Evolutionary conservation across 768 basidiomycete genomes (phyloP), one percentile per base, ranked within the genome.

Genomic region (Boletus fagicola): DNA sequence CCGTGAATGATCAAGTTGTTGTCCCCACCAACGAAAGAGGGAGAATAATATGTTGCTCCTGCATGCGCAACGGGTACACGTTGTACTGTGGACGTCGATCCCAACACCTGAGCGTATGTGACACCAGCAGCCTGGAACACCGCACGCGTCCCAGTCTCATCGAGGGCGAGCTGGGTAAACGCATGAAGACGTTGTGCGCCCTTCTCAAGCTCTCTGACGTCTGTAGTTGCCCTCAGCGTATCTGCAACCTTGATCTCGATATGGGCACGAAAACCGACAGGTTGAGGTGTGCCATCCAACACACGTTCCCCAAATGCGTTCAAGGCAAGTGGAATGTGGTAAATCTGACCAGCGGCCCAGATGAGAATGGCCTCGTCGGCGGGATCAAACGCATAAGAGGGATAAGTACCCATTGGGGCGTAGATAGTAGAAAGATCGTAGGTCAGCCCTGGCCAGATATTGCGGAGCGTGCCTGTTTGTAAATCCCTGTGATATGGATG

Each of bases 371-470:
- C 68, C 22, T 63, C 60, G 24, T 68, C 64, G 30, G 58, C 64
- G 8, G 68, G 56, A 57, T 59, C 54, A 65, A 90, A 90, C 10
- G 87, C 78, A 64, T 87, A 90, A 1, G 86, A 84, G 0, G 88
- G 88, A 62, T 90, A 90, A 40, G 88, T 90, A 12, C 87, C 86
- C 86, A 89, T 89, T 0, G 88, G 88, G 15, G 87, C 85, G 10
- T 83, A 88, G 50, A 88, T 76, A 11, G 69, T 67, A 22, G 76
- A 76, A n/a, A 85, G 75, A 65, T 90, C 88, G 63, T 87, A 88
- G 2, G 79, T 85, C 33, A 90, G 75, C 0, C 86, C 88, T 53
- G 88, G 72, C 85, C 85, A 90, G 18, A 84, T 68, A 64, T 89
- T 71, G 61, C 80, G 81, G 39, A 87, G 72, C 3, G 85, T 85